Evolutionary conservation across 371 early-diverging fungal species (phyloP).

Genomic region (Circinella umbellata): DNA sequence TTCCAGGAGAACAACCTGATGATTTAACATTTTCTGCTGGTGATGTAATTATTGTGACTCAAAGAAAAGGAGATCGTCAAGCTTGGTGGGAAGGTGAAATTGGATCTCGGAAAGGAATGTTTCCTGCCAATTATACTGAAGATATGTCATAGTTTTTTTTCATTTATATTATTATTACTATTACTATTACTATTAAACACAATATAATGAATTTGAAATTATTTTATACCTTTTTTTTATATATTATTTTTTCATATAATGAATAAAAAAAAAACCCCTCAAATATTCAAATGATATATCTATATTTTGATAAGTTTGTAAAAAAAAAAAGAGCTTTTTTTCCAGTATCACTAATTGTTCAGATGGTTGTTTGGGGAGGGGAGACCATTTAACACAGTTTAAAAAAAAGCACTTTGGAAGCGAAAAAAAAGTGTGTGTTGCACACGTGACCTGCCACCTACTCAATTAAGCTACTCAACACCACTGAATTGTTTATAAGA

Average conservation of each 20-base stretch:
- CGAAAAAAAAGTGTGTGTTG: not conserved
- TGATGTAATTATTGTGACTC: conserved; percentile 74
- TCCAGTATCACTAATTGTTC: not conserved
- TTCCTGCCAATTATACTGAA: conserved; percentile 49
- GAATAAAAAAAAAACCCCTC: no score
- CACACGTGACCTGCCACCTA: not conserved
- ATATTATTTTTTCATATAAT: no score
- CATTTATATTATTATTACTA: no score
- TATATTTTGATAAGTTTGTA: no score
- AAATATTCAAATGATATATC: no score
- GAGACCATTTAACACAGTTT: no score
- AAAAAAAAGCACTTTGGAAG: no score
- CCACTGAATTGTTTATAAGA: no score
- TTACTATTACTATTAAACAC: no score
- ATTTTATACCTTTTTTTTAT: no score
- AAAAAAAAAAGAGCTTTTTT: not conserved
- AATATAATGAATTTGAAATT: no score
- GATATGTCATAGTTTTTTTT: conserved; percentile 21
- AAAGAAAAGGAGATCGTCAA: conserved; percentile 61
- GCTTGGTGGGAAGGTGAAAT: conserved; percentile 84
- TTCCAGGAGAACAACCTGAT: conserved; percentile 61
- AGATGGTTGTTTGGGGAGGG: not conserved
- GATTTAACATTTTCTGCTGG: conserved; percentile 77
- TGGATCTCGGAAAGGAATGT: conserved; percentile 61
- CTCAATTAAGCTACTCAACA: no score